Percentiles rank a stretch among this genome's conserved stretches.
phyloP scores from a whole-genome alignment of 441 rosid genomes.

The Flueggea neowawraea region DNA sequence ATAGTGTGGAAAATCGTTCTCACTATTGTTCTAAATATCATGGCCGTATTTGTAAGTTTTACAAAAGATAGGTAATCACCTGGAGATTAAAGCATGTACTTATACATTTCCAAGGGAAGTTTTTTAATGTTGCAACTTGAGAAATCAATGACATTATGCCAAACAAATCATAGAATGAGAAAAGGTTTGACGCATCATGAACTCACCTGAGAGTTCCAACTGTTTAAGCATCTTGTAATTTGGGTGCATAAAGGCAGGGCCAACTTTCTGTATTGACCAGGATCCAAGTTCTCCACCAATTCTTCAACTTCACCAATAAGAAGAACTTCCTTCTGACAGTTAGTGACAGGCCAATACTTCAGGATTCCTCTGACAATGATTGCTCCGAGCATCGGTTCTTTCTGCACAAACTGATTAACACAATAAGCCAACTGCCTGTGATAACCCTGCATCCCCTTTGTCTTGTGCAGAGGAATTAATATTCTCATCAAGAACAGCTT shows the following conservation, averaged over 20 bases:
- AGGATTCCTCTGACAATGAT: conserved; percentile 41
- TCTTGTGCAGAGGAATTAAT: conserved; percentile 55
- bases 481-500: conserved; percentile 52
- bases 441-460: conserved; percentile 39
- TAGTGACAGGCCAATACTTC: conserved; percentile 61
- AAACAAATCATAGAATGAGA: neutral
- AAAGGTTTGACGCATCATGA: neutral
- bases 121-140: no score
- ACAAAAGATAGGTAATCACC: no score
- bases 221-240: conserved; percentile 44
- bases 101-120: no score
- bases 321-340: conserved; percentile 49
- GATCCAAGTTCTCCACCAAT: conserved; percentile 50
- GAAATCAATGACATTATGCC: no score
- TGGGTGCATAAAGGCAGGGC: conserved; percentile 46
- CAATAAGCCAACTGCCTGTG: conserved; percentile 50
- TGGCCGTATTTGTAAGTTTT: no score
- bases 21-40: no score
- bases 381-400: conserved; percentile 54
- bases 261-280: conserved; percentile 49
- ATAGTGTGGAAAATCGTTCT: no score
- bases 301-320: conserved; percentile 55
- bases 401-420: conserved; percentile 57
- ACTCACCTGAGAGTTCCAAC: conserved; percentile 57
- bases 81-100: no score